Percentiles rank a stretch among this genome's conserved stretches.
These are phyloP conservation scores for Sambucus nigra DNA, from an alignment of 129 eudicot genomes.

Conservation along the genomic window DNA sequence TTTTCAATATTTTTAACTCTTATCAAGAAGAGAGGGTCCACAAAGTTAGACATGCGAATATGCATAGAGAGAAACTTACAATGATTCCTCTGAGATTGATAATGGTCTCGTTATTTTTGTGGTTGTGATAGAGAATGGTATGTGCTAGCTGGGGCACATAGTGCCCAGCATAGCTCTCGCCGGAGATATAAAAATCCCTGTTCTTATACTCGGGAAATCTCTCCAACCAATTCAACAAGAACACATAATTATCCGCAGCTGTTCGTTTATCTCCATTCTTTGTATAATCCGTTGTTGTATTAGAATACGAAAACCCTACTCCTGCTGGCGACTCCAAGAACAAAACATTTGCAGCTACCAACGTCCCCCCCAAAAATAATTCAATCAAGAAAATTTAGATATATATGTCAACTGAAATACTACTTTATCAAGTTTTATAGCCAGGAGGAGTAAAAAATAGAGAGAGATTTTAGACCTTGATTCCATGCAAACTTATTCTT, in stretches of 20 bases:
- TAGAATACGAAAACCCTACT: conserved; percentile 76
- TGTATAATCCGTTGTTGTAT: conserved; percentile 40
- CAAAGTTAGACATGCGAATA: too few relatives aligned
- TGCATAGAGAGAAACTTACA: conserved; percentile 42
- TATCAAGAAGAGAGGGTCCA: too few relatives aligned
- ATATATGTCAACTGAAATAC: neutral
- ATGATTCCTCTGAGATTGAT: conserved; percentile 83
- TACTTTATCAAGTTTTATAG: neutral
- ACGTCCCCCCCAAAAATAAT: neutral
- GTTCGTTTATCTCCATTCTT: conserved; percentile 48
- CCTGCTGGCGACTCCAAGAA: conserved; percentile 91
- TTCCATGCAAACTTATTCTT: conserved; percentile 64
- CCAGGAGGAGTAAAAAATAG: neutral
- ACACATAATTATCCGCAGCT: conserved; percentile 46
- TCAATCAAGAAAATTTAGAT: neutral
- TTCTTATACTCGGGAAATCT: conserved; percentile 66
- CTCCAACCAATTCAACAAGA: conserved; percentile 66
- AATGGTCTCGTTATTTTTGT: conserved; percentile 31
- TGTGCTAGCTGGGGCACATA: conserved; percentile 91
- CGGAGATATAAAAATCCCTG: conserved; percentile 56
- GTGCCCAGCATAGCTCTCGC: conserved; percentile 82
- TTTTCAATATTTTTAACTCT: too few relatives aligned
- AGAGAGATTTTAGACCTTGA: conserved; percentile 23
- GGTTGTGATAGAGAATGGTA: conserved; percentile 54
- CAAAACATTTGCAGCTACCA: conserved; percentile 55